These are phyloP conservation scores for Neofusicoccum parvum DNA, from an alignment of 2,329 filamentous ascomycete genomes.

Conservation along the genomic window DNA sequence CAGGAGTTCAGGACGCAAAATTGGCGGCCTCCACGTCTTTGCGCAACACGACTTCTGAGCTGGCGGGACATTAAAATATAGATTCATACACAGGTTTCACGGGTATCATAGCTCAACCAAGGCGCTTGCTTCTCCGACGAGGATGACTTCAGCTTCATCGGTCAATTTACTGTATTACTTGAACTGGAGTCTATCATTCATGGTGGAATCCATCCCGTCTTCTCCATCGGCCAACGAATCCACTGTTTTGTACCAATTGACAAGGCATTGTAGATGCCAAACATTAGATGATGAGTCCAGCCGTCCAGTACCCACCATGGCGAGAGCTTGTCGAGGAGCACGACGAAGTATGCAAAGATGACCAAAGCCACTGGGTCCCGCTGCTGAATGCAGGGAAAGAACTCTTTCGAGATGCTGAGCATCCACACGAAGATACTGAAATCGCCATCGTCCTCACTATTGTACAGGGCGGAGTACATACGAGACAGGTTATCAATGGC, in stretches of 20 bases:
- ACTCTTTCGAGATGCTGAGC: background rate
- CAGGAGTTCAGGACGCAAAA: background rate
- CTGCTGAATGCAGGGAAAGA: background rate
- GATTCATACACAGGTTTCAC: too few species aligned
- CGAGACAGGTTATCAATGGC: background rate
- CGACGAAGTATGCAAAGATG: conserved; percentile 11
- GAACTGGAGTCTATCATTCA: background rate
- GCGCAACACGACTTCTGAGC: too few species aligned
- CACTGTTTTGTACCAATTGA: background rate
- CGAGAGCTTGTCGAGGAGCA: background rate
- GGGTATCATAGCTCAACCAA: background rate
- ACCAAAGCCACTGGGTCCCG: background rate
- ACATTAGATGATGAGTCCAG: background rate
- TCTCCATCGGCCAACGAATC: conserved; percentile 1
- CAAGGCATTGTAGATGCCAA: background rate
- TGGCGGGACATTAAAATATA: too few species aligned
- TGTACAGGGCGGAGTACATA: background rate
- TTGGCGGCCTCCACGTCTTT: too few species aligned
- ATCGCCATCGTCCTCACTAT: background rate
- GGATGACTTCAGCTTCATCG: too few species aligned
- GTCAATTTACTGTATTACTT: too few species aligned
- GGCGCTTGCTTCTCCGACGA: too few species aligned
- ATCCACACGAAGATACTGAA: conserved; percentile 1
- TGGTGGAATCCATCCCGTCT: conserved; percentile 1
- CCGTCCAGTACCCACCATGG: conserved; percentile 2